Percentiles rank a stretch among this genome's conserved stretches.
These are phyloP conservation scores for Entoloma clypeatum DNA, from an alignment of 1,284 basidiomycete genomes.

Conservation along the genomic window DNA sequence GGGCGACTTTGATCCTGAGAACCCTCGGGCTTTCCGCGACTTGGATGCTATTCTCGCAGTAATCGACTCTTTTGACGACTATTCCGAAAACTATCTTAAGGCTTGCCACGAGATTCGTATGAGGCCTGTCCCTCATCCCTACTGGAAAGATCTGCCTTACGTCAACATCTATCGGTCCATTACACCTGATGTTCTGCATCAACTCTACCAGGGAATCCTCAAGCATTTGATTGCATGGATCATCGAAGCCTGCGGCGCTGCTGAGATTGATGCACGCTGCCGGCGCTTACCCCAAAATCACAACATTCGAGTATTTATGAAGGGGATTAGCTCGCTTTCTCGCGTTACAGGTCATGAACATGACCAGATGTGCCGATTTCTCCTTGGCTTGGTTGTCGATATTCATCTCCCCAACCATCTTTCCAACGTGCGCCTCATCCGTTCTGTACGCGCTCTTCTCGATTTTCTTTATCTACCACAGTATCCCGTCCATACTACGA, in stretches of 20 bases:
- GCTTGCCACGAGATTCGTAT: conserved; percentile 20
- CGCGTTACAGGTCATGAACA: conserved; percentile 30
- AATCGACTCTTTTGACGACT: conserved; percentile 16
- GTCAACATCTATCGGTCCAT: conserved; percentile 31
- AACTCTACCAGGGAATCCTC: conserved; percentile 33
- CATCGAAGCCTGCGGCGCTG: conserved; percentile 15
- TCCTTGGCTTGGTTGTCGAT: conserved; percentile 14
- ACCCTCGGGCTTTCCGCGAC: too few species aligned
- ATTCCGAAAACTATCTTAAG: conserved; percentile 15
- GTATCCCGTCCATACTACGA: conserved; percentile 26
- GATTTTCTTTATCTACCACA: conserved; percentile 36
- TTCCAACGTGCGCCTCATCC: conserved; percentile 1
- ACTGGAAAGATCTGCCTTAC: conserved; percentile 34
- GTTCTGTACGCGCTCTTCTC: conserved; percentile 22
- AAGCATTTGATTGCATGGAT: conserved; percentile 34
- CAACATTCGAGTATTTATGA: conserved; percentile 33
- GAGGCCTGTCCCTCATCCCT: conserved; percentile 29
- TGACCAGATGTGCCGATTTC: conserved; percentile 27
- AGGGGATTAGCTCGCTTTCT: conserved; percentile 34
- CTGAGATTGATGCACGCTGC: conserved; percentile 34
- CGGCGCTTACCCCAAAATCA: conserved; percentile 33
- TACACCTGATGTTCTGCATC: conserved; percentile 37
- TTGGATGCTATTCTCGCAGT: conserved; percentile 19
- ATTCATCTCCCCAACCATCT: conserved; percentile 6
- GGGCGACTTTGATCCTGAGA: conserved; percentile 9